A percentile compares a stretch with the other conserved stretches of the same genome.
phyloP scores from a whole-genome alignment of 352 stramenopile genomes.

The Phytopythium chamaehyphon region DNA sequence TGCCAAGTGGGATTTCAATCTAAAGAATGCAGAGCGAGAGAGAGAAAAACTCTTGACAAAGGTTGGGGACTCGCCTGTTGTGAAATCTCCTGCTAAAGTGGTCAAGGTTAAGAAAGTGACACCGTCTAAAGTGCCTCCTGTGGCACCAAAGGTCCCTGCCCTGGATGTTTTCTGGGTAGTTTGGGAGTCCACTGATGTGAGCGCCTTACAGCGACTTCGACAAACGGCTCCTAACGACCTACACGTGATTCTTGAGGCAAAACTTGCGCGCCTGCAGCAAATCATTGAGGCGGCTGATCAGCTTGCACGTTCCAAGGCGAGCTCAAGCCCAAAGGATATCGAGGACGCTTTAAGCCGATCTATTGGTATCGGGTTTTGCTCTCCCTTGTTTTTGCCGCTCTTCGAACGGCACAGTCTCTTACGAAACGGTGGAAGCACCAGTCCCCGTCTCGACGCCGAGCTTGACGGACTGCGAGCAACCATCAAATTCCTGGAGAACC shows the following conservation, averaged over 20 bases:
- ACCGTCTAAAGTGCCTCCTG: not conserved
- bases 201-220: conserved; percentile 19
- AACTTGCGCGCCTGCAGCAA: conserved; percentile 37
- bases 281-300: conserved; percentile 36
- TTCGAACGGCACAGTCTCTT: conserved; percentile 46
- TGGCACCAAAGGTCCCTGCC: conserved; percentile 2
- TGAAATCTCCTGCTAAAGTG: not conserved
- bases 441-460: conserved; percentile 4
- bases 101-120: too few species aligned
- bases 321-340: conserved; percentile 26
- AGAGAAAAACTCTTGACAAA: conserved; percentile 47
- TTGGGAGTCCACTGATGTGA: conserved; percentile 27
- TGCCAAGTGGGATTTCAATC: conserved; percentile 78
- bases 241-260: conserved; percentile 26
- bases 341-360: conserved; percentile 50
- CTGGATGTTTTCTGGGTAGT: conserved; percentile 35
- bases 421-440: conserved; percentile 11
- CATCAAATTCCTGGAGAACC: conserved; percentile 51
- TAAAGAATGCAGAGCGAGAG: conserved; percentile 73
- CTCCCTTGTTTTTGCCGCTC: conserved; percentile 31
- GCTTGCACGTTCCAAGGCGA: conserved; percentile 27
- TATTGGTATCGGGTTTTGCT: conserved; percentile 58
- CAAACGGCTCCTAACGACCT: conserved; percentile 19
- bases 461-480: conserved; percentile 45
- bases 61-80: not conserved